Conservation (phyloP, 805 yeast species). For the Candida saitoana region DNA sequence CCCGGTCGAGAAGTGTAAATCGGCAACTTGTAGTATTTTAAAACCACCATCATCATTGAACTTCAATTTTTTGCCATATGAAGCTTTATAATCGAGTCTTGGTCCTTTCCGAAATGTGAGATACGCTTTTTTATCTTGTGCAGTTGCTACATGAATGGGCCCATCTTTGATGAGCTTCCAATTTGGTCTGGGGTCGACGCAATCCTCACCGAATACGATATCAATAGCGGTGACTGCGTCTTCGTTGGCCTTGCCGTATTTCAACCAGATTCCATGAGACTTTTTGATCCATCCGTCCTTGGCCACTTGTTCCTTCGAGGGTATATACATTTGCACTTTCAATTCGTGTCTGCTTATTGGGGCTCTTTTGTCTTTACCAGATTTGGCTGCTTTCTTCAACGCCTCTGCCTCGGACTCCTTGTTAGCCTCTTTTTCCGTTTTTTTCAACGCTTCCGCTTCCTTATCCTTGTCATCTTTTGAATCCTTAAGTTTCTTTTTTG, state of each 20-base stretch:
- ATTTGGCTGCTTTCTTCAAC: conserved; percentile 1
- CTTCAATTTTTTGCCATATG: conserved; percentile 29
- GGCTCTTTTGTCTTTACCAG: conserved; percentile 5
- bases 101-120: conserved; percentile 35
- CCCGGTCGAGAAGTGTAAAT: conserved; percentile 85
- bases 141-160: conserved; percentile 18
- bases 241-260: conserved; percentile 40
- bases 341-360: conserved; percentile 17
- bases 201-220: conserved; percentile 66
- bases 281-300: conserved; percentile 45
- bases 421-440: conserved; percentile 5
- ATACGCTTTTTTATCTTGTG: conserved; percentile 20
- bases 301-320: conserved; percentile 32
- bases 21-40: conserved; percentile 86
- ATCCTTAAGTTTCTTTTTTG: conserved; percentile 3
- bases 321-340: conserved; percentile 20
- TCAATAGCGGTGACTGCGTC: conserved; percentile 56
- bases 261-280: conserved; percentile 57
- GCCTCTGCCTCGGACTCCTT: conserved; percentile 7
- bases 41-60: conserved; percentile 46
- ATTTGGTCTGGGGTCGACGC: conserved; percentile 70
- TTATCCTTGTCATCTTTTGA: conserved; percentile 7
- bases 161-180: conserved; percentile 47
- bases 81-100: conserved; percentile 22
- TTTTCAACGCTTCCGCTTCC: conserved; percentile 4